Base-by-base conservation (phyloP, 78 protist genomes). In the slime mould (Dictyostelium discoideum) region DNA sequence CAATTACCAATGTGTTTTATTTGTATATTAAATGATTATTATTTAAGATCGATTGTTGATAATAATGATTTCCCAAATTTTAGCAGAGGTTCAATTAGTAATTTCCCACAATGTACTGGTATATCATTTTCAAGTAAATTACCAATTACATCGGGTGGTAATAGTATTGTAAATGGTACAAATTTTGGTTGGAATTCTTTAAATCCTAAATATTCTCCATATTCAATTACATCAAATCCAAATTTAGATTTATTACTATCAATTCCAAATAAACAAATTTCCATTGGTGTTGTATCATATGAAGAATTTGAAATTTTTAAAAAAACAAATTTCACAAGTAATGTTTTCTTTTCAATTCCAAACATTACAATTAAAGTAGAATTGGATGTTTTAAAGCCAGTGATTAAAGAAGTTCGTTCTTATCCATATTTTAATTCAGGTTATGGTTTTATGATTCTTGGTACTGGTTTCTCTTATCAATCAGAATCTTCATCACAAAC, bases 11-110 rank as follows among this genome's bases (percentile, higher is more conserved):
- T 24, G 57, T 81, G 86, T 54, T 48, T n/a, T 14, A 5, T 81
- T 9, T 81, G 86, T 29, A 16, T 39, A 24, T 50, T 81, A 13
- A 54, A 29, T 11, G 29, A 26, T 81, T 20, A 11, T 48, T 26
- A 7, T 10, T 3, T 81, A 1, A 48, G 72, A 50, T 16, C 24
- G 16, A 39, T 0, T 0, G 29, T 81, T 10, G 24, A 29, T 3
- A 42, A 42, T 14, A 81, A 81, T 81, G 60, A 50, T 81, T 81
- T 81, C 26, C 29, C 11, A n/a, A 81, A 54, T 29, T 81, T 48
- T 54, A 20, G 11, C 0, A 22, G 29, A 48, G 44, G 40, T 18
- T 20, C 20, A n/a, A 26, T 40, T 22, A 20, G n/a, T 74, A 32
- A 14, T 29, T 42, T 50, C 29, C 86, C 86, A 50, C 1, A 3